Base-by-base conservation (phyloP, 1,284 basidiomycete genomes). In the Chiua sp. region DNA sequence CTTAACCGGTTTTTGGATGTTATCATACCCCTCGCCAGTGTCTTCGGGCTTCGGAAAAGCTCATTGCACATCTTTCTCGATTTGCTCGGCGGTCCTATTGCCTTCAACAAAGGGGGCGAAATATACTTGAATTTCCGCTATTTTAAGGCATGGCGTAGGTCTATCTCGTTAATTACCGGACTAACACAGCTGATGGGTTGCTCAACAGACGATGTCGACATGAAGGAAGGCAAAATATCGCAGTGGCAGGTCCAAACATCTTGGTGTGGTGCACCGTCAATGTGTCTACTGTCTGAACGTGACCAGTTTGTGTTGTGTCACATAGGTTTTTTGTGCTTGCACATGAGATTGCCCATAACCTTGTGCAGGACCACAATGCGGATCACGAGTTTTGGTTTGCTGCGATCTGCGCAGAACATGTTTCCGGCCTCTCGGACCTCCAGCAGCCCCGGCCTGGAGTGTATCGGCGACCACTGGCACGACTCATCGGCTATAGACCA, bases 371-470 rank as follows among this genome's bases (percentile, higher is more conserved):
- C 0, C 91, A 93, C 65, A 89, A 92, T 67, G 86, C 90, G 4
- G 91, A 92, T 69, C 94, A 96, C 70, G 93, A 94, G 64, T 98
- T 96, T 73, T 98, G 94, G 76, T 96, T 96, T 68, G 93, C 92
- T 37, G 88, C 91, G 2, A 92, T 98, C 26, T 91, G 92, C 60
- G 94, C 97, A 74, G 83, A 77, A 51, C 75, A 80, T 63, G 64
- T 86, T 4, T 15, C 32, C 23, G 51, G 44, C 4, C 47, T 64
- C 23, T 48, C 26, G 15, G 32, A 23, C 2, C 30, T 56, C 23
- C 32, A 7, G 37, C 20, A 44, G n/a, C 20, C 42, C 3, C 42
- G n/a, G 10, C 6, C 42, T 22, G n/a, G n/a, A 22, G n/a, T n/a
- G n/a, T n/a, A n/a, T n/a, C n/a, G n/a, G n/a, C n/a, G n/a, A n/a